These are phyloP conservation scores for Potentilla sterilis DNA, from an alignment of 306 rosid species.

Conservation along the genomic window DNA sequence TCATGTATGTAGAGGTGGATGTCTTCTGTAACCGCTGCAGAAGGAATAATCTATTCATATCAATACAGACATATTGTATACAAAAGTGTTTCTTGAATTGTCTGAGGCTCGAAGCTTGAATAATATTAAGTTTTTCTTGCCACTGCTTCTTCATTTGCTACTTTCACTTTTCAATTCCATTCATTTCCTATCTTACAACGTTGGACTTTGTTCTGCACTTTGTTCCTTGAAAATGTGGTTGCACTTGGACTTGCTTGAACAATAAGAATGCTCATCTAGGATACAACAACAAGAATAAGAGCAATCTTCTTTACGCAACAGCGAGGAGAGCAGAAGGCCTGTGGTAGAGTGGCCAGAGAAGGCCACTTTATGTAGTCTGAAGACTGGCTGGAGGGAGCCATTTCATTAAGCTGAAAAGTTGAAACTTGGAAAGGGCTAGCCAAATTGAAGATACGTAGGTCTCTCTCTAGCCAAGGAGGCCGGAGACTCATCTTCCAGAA, in stretches of 20 bases:
- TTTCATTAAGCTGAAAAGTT: background rate
- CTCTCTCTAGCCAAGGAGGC: background rate
- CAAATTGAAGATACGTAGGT: background rate
- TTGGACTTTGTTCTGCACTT: background rate
- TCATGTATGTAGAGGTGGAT: background rate
- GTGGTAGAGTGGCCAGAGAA: background rate
- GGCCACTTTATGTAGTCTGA: background rate
- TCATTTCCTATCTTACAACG: background rate
- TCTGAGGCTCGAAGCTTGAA: background rate
- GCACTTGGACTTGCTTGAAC: background rate
- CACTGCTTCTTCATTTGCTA: background rate
- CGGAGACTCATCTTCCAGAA: background rate
- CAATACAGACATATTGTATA: background rate
- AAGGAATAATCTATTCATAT: constrained; percentile 7
- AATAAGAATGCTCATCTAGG: background rate
- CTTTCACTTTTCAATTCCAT: background rate
- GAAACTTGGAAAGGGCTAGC: background rate
- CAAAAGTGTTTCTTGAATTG: background rate
- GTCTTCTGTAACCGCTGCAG: background rate
- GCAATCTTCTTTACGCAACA: background rate
- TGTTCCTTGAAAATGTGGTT: background rate
- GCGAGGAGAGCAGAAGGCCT: background rate
- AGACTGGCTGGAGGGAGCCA: background rate
- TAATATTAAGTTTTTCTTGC: constrained; percentile 2
- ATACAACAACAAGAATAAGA: background rate